These are phyloP conservation scores for Globisporangium carolinianum DNA, from an alignment of 352 stramenopile species.

Conservation along the genomic window DNA sequence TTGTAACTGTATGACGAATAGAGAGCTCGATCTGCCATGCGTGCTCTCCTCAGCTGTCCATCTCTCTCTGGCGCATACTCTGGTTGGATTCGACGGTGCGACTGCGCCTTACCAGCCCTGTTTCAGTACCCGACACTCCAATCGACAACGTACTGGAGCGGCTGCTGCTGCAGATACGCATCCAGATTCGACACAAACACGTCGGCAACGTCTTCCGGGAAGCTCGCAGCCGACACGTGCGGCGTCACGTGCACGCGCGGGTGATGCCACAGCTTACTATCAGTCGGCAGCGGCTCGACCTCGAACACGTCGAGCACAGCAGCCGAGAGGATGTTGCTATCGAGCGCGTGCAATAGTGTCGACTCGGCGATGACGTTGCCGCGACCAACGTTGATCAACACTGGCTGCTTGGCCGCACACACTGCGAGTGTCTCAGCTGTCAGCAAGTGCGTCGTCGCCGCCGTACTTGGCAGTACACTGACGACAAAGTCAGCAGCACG, in stretches of 20 bases:
- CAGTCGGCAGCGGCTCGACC: conserved; percentile 36
- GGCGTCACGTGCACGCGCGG: conserved; percentile 64
- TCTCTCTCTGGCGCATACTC: too few relatives aligned
- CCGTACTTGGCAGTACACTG: conserved; percentile 77
- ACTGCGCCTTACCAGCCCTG: background rate
- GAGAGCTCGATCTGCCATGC: too few relatives aligned
- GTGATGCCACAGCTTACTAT: conserved; percentile 61
- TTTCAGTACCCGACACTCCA: conserved; percentile 47
- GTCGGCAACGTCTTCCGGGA: conserved; percentile 61
- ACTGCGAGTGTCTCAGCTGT: conserved; percentile 30
- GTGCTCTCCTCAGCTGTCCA: too few relatives aligned
- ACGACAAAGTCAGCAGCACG: conserved; percentile 68
- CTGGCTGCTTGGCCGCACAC: conserved; percentile 53
- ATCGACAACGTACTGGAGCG: conserved; percentile 39
- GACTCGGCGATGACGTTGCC: conserved; percentile 67
- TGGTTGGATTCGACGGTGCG: too few relatives aligned
- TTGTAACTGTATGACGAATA: too few relatives aligned
- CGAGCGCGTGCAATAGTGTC: conserved; percentile 52
- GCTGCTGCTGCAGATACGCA: conserved; percentile 27
- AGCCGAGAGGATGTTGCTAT: conserved; percentile 47
- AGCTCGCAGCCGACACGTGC: conserved; percentile 75
- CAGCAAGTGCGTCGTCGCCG: conserved; percentile 59
- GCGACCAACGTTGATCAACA: conserved; percentile 86
- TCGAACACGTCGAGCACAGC: conserved; percentile 64
- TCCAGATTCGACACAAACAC: conserved; percentile 68